These are phyloP conservation scores for Trichophyton simii DNA, from an alignment of 2,329 filamentous ascomycete genomes.

Conservation along the genomic window DNA sequence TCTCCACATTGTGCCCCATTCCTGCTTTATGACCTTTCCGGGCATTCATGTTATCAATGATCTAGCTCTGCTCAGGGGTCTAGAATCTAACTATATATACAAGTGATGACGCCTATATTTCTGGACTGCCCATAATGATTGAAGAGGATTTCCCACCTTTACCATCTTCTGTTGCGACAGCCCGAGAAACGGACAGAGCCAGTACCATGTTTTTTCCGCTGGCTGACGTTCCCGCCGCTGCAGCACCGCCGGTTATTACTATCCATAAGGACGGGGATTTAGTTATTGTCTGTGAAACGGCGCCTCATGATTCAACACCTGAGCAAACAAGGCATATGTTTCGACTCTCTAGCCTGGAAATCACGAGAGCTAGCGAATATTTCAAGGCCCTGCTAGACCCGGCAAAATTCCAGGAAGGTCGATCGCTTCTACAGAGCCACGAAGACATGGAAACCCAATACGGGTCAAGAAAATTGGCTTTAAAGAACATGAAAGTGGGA, in stretches of 20 bases:
- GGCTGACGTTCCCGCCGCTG: background rate
- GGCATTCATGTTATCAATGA: background rate
- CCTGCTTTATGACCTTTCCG: background rate
- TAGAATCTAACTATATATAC: background rate
- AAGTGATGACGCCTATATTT: background rate
- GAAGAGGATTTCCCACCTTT: conserved; percentile 1
- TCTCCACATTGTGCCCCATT: background rate
- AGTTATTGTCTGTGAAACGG: conserved; percentile 23
- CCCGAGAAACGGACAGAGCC: background rate
- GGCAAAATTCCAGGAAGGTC: conserved; percentile 32
- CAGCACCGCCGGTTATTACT: background rate
- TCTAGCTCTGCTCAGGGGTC: background rate
- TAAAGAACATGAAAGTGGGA: conserved; percentile 16
- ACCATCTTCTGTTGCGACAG: background rate
- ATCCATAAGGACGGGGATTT: conserved; percentile 25
- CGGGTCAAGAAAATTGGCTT: conserved; percentile 3
- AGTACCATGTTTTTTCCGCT: background rate
- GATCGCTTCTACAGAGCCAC: conserved; percentile 21
- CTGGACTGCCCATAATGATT: background rate
- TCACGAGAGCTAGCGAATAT: conserved; percentile 27
- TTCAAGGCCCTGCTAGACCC: conserved; percentile 31
- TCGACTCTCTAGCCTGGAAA: conserved; percentile 23
- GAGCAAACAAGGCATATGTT: conserved; percentile 17
- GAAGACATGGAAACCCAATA: conserved; percentile 11
- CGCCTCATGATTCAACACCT: background rate